Evolutionary conservation across 208 protist species (phyloP).

Genomic region (Wallacemonas sp.): DNA sequence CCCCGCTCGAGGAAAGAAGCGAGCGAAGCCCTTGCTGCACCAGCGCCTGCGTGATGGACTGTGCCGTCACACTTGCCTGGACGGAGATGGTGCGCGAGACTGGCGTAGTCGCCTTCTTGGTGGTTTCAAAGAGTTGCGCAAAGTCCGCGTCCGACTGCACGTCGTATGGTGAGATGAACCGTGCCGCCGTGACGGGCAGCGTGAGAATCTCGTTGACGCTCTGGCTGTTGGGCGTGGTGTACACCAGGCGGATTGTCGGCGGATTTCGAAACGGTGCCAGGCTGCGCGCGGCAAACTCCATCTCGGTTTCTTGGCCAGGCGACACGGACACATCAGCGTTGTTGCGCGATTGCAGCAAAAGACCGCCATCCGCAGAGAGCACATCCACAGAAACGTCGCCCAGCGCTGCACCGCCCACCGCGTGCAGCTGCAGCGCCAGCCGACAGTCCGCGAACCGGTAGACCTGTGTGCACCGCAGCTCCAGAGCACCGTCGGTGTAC

Average conservation of each 20-base stretch:
- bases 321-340: constrained; percentile 24
- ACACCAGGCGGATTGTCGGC: constrained; percentile 66
- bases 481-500: constrained; percentile 47
- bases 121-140: constrained; percentile 38
- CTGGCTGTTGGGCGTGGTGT: constrained; percentile 23
- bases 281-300: constrained; percentile 75
- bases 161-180: constrained; percentile 72
- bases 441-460: constrained; percentile 54
- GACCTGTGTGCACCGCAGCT: constrained; percentile 55
- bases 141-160: constrained; percentile 38
- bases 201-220: constrained; percentile 42
- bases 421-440: constrained; percentile 36
- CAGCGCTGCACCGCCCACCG: constrained; percentile 29
- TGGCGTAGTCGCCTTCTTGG: constrained; percentile 29
- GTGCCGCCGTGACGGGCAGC: constrained; percentile 59
- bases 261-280: constrained; percentile 52
- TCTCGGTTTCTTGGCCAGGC: constrained; percentile 12
- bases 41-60: constrained; percentile 15
- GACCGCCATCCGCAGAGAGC: constrained; percentile 42
- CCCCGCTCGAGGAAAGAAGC: constrained; percentile 17
- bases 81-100: constrained; percentile 29
- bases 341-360: constrained; percentile 64
- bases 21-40: constrained; percentile 22
- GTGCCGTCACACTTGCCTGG: not conserved
- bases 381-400: constrained; percentile 42